Conservation (phyloP, 179 eudicot genomes). For the Beta lomatogona region DNA sequence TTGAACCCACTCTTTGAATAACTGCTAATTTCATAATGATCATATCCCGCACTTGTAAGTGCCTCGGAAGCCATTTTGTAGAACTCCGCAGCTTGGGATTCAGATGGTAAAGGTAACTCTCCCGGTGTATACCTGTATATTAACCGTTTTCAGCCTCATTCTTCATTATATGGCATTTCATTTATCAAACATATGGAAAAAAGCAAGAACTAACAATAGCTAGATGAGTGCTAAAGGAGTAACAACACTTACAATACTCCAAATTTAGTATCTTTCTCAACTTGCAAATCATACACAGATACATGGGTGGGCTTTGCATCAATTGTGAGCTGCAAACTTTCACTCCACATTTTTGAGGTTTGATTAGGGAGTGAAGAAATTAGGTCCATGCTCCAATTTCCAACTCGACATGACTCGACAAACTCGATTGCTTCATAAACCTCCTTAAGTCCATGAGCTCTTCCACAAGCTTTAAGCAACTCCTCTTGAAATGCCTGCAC, state of each 20-base stretch:
- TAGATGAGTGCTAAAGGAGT: background rate
- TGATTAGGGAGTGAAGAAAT: constrained; percentile 96
- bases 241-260: constrained; percentile 62
- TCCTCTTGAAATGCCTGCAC: constrained; percentile 94
- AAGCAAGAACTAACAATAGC: background rate
- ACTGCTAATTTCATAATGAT: constrained; percentile 91
- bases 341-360: constrained; percentile 82
- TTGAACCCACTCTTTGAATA: constrained; percentile 72
- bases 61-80: constrained; percentile 79
- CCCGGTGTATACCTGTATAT: constrained; percentile 85
- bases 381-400: constrained; percentile 91
- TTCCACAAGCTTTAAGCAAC: constrained; percentile 85
- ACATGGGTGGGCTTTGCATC: constrained; percentile 77
- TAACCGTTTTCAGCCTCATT: background rate
- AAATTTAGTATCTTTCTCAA: constrained; percentile 86
- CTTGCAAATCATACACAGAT: constrained; percentile 93
- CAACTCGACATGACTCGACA: constrained; percentile 63
- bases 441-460: constrained; percentile 83
- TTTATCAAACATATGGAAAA: background rate
- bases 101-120: constrained; percentile 88
- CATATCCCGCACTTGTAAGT: constrained; percentile 64
- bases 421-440: constrained; percentile 75
- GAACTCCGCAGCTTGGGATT: constrained; percentile 74
- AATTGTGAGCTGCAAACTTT: constrained; percentile 68
- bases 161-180: background rate